Evolutionary conservation across 2,329 filamentous ascomycete species (phyloP).

Genomic region (Phaeosphaeriaceae sp.): DNA sequence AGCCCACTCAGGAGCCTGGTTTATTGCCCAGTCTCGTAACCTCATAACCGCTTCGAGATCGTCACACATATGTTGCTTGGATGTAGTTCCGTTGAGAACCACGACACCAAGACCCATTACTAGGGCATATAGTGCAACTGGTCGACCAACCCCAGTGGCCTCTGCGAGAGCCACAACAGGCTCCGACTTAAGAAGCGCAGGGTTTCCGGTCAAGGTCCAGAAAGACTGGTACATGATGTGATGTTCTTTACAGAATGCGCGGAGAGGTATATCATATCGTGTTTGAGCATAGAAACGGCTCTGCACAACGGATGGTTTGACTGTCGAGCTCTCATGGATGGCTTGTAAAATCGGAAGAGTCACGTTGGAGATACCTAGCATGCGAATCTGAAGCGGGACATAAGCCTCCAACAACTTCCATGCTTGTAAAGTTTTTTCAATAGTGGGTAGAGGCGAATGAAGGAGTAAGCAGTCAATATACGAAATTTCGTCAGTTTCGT

Average conservation of each 20-base stretch:
- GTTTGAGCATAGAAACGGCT: constrained; percentile 73
- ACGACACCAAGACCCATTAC: constrained; percentile 60
- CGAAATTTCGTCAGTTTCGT: constrained; percentile 44
- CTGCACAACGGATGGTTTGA: constrained; percentile 71
- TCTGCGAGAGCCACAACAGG: constrained; percentile 60
- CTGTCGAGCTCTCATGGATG: constrained; percentile 55
- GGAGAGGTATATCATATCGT: constrained; percentile 65
- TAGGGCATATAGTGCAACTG: constrained; percentile 63
- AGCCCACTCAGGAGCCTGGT: too few relatives aligned
- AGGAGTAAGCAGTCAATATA: constrained; percentile 67
- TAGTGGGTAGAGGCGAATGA: constrained; percentile 61
- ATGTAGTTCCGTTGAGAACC: constrained; percentile 64
- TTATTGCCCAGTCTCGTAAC: constrained; percentile 48
- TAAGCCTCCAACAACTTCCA: constrained; percentile 72
- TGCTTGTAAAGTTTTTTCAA: constrained; percentile 63
- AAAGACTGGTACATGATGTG: constrained; percentile 65
- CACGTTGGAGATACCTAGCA: constrained; percentile 79
- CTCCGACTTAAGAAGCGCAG: constrained; percentile 54
- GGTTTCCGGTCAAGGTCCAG: constrained; percentile 68
- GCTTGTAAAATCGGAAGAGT: constrained; percentile 62
- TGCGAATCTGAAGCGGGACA: constrained; percentile 68
- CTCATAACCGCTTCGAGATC: constrained; percentile 56
- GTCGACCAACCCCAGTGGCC: constrained; percentile 48
- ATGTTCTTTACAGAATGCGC: constrained; percentile 61
- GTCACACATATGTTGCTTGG: constrained; percentile 57